Percentiles rank a stretch among this genome's conserved stretches.
phyloP scores from a whole-genome alignment of 768 basidiomycete species.

The Lactifluus pinguis region DNA sequence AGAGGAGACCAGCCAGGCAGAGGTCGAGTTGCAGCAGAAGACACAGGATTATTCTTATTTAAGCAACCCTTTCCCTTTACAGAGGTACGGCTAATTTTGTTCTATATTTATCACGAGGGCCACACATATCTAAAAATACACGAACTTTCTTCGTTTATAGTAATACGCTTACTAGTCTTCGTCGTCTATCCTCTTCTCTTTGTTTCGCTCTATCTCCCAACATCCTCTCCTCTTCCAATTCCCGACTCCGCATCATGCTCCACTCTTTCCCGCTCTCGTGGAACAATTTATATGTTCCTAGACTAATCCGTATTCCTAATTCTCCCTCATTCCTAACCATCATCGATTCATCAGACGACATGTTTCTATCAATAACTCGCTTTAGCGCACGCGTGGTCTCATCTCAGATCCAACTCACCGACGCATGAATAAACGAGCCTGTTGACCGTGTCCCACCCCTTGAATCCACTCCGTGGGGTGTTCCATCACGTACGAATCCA shows the following conservation, averaged over 20 bases:
- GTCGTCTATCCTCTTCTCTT: constrained; percentile 50
- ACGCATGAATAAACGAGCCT: constrained; percentile 21
- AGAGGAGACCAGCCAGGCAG: not conserved
- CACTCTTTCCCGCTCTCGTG: constrained; percentile 65
- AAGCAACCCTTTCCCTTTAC: not conserved
- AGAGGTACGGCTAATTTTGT: too few relatives aligned
- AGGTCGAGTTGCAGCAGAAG: too few relatives aligned
- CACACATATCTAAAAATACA: not conserved
- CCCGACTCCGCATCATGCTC: constrained; percentile 34
- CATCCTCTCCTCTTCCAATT: constrained; percentile 26
- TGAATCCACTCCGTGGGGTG: constrained; percentile 67
- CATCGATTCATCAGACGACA: constrained; percentile 30
- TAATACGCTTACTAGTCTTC: constrained; percentile 20
- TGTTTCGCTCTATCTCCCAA: constrained; percentile 33
- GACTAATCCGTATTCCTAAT: constrained; percentile 47
- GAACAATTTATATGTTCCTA: constrained; percentile 57
- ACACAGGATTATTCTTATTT: not conserved
- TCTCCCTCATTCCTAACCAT: constrained; percentile 28
- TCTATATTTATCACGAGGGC: not conserved
- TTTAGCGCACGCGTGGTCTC: constrained; percentile 4
- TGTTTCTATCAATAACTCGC: constrained; percentile 43
- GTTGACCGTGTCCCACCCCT: constrained; percentile 29
- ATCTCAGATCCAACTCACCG: not conserved
- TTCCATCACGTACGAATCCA: constrained; percentile 61
- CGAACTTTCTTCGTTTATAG: not conserved